These are phyloP conservation scores for Aspergillus bertholletiae DNA, from an alignment of 495 filamentous ascomycete genomes.

Conservation along the genomic window DNA sequence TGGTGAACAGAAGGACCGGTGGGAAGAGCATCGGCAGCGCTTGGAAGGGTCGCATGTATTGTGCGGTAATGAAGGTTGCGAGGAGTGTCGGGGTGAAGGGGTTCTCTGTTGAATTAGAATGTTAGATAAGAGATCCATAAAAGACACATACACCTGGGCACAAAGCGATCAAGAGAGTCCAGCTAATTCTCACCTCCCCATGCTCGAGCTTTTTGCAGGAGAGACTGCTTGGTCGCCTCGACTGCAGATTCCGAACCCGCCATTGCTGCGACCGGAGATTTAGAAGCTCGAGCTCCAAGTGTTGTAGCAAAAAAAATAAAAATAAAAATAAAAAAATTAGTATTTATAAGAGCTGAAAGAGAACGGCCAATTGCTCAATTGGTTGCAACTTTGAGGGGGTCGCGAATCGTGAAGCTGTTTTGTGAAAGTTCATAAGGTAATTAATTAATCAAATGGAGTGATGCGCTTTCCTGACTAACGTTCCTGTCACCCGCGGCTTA, in stretches of 20 bases:
- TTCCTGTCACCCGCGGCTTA: slow-evolving; percentile 12
- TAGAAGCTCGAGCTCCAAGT: neutral
- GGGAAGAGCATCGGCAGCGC: slow-evolving; percentile 75
- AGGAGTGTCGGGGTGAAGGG: slow-evolving; percentile 74
- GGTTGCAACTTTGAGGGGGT: too few species aligned
- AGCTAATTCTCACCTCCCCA: slow-evolving; percentile 66
- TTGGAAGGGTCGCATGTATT: slow-evolving; percentile 73
- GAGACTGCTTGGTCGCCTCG: slow-evolving; percentile 44
- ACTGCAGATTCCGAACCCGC: slow-evolving; percentile 27
- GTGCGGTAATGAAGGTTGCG: slow-evolving; percentile 73
- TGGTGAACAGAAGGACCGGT: slow-evolving; percentile 78
- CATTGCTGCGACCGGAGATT: slow-evolving; percentile 7
- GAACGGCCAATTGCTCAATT: too few species aligned
- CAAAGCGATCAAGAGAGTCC: neutral
- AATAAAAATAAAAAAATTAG: too few species aligned
- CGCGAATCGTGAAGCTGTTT: too few species aligned
- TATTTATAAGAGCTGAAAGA: too few species aligned
- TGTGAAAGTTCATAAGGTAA: neutral
- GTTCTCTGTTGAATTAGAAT: slow-evolving; percentile 53
- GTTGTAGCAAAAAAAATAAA: neutral
- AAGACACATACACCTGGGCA: neutral
- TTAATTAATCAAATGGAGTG: neutral
- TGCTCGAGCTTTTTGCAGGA: slow-evolving; percentile 50
- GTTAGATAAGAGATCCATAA: neutral
- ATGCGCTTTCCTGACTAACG: slow-evolving; percentile 15